Conservation (phyloP, 306 rosid species). For the Fragaria ananassa region DNA sequence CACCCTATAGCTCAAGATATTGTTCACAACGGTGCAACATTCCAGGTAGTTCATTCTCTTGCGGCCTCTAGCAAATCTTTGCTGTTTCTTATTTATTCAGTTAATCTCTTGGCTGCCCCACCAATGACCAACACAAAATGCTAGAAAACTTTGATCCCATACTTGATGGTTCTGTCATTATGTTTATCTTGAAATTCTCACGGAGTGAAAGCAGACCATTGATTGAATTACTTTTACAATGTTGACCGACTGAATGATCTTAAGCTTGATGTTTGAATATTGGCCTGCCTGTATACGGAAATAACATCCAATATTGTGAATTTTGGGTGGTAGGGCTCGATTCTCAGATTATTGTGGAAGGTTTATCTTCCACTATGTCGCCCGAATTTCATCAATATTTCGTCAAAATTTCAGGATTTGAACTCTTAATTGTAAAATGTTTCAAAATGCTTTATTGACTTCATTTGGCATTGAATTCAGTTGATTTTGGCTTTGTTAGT, state of each 20-base stretch:
- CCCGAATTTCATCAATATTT: not conserved
- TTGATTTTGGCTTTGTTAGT: not conserved
- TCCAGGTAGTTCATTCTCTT: conserved; percentile 65
- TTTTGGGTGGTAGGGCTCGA: not conserved
- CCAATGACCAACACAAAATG: not conserved
- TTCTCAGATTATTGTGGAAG: not conserved
- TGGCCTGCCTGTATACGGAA: not conserved
- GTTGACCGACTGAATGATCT: not conserved
- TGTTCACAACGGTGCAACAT: conserved; percentile 91
- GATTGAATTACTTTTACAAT: conserved; percentile 1
- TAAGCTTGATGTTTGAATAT: not conserved
- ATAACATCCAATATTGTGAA: not conserved
- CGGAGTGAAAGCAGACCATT: not conserved
- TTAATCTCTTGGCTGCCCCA: not conserved
- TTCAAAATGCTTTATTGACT: not conserved
- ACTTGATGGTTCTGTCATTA: not conserved
- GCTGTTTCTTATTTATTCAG: conserved; percentile 14
- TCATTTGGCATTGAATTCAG: not conserved
- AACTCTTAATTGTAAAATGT: not conserved
- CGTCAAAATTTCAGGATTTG: not conserved
- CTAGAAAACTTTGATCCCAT: not conserved
- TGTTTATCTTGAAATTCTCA: not conserved
- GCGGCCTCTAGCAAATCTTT: conserved; percentile 14
- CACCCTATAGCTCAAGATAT: conserved; percentile 69
- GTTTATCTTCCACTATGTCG: conserved; percentile 5